Conservation (phyloP, 2,329 filamentous ascomycete species). For the Calonectria fujianensis region DNA sequence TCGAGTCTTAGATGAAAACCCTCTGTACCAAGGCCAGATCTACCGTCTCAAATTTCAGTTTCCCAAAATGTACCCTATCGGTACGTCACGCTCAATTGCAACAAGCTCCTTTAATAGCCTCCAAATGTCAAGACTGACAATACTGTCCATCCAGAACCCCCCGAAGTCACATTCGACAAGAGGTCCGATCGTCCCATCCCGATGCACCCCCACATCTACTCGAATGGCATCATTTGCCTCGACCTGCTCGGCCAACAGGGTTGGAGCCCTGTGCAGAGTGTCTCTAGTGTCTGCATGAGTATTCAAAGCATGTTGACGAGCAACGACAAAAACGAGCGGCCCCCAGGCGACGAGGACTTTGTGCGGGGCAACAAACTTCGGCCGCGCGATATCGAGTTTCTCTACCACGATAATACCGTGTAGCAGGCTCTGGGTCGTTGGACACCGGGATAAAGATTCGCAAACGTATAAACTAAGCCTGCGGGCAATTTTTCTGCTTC, state of each 20-base stretch:
- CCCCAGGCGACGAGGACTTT: conserved; percentile 92
- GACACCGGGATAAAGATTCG: conserved; percentile 7
- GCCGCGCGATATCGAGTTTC: conserved; percentile 92
- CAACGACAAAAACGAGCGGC: conserved; percentile 92
- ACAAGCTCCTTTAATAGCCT: not conserved
- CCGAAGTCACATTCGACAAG: conserved; percentile 92
- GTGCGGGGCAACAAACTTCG: conserved; percentile 86
- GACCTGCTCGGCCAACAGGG: conserved; percentile 91
- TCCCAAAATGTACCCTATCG: conserved; percentile 89
- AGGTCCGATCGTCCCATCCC: conserved; percentile 82
- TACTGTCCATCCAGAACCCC: conserved; percentile 79
- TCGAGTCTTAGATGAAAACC: conserved; percentile 90
- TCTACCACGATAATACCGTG: conserved; percentile 93
- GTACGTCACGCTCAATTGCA: conserved; percentile 66
- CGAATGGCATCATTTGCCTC: conserved; percentile 98
- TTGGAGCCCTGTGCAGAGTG: conserved; percentile 97
- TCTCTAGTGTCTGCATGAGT: conserved; percentile 97
- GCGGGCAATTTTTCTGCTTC: conserved; percentile 25
- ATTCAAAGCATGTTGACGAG: conserved; percentile 98
- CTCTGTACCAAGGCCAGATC: conserved; percentile 86
- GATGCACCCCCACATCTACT: conserved; percentile 98
- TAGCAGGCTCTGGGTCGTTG: conserved; percentile 58
- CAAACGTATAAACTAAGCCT: conserved; percentile 24
- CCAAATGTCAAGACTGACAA: conserved; percentile 33
- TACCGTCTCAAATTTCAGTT: conserved; percentile 94